These are phyloP conservation scores for Dimargaris cristalligena DNA, from an alignment of 192 early-diverging fungal species.

Conservation along the genomic window DNA sequence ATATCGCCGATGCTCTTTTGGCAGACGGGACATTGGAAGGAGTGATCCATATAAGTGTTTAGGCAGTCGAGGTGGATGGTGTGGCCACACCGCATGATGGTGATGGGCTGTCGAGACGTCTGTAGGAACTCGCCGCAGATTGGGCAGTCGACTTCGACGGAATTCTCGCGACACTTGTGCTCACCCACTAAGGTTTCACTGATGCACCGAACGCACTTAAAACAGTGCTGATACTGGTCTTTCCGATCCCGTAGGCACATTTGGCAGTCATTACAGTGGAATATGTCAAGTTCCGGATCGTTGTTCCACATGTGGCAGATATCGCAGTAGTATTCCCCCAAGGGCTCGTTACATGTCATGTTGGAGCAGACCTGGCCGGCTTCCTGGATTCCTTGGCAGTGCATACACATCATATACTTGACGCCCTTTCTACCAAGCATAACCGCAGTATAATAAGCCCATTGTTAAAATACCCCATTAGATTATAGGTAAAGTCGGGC, in stretches of 20 bases:
- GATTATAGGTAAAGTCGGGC: no score
- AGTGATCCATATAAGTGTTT: conserved; percentile 64
- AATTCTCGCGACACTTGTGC: conserved; percentile 84
- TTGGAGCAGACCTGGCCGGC: conserved; percentile 54
- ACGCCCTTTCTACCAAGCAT: conserved; percentile 44
- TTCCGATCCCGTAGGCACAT: conserved; percentile 80
- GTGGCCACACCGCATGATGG: conserved; percentile 86
- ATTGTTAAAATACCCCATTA: no score
- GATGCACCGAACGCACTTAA: conserved; percentile 84
- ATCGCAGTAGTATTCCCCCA: conserved; percentile 75
- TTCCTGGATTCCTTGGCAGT: conserved; percentile 65
- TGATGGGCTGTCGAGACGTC: conserved; percentile 61
- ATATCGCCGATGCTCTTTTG: conserved; percentile 81
- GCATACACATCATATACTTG: conserved; percentile 86
- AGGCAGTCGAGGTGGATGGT: conserved; percentile 81
- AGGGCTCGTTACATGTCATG: conserved; percentile 30
- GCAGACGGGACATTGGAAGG: conserved; percentile 93
- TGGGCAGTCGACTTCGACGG: conserved; percentile 81
- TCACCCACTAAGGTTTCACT: conserved; percentile 45
- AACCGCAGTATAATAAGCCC: no score
- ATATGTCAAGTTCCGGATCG: conserved; percentile 63
- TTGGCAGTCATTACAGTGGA: conserved; percentile 85
- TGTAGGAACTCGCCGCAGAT: conserved; percentile 95
- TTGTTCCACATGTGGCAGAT: conserved; percentile 88
- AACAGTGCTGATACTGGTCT: conserved; percentile 80